Evolutionary conservation across 257 asterid genomes (phyloP), one percentile per base, ranked within the genome.

Genomic region (Solanum rostratum): DNA sequence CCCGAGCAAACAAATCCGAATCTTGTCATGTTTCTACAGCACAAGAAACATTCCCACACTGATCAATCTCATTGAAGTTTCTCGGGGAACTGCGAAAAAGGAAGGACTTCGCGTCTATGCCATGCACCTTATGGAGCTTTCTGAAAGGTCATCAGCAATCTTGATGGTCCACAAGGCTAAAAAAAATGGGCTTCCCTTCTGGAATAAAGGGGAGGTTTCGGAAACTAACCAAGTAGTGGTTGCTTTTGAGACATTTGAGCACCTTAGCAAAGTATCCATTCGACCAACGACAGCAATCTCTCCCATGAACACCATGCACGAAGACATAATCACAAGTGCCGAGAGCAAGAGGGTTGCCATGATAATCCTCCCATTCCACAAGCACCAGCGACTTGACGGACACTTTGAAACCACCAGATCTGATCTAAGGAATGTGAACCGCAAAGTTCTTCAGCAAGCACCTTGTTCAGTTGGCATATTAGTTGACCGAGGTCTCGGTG

Each of bases 71-170:
- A 88, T 93, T 84, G 97, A 93, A 89, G 88, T 88, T 39, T 93
- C 97, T 1, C 94, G 97, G 1, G 97, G 97, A 0, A 90, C 89
- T 1, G 93, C 90, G 7, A 89, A 90, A 84, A 87, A 81, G 53
- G 95, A 90, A 3, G 96, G 95, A 7, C 92, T 93, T 19, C 89
- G 92, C 7, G 92, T 93, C 83, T 93, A 91, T 10, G 96, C 96
- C 16, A 92, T 93, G 97, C 97, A 93, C 84, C 88, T 93, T 14
- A 92, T 88, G 96, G 97, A 92, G 88, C 96, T 93, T 53, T 92
- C 96, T 6, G 97, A 93, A 79, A 85, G 97, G 46, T 84, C 97
- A 18, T 93, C 97, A 2, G 97, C 97, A 3, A 91, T 93, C 15
- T 59, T 90, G 41, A 93, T 93, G 96, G 96, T 90, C 66, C 92